Conservation (phyloP, 371 early-diverging fungal species). For the Quaeritorhiza haematococci region DNA sequence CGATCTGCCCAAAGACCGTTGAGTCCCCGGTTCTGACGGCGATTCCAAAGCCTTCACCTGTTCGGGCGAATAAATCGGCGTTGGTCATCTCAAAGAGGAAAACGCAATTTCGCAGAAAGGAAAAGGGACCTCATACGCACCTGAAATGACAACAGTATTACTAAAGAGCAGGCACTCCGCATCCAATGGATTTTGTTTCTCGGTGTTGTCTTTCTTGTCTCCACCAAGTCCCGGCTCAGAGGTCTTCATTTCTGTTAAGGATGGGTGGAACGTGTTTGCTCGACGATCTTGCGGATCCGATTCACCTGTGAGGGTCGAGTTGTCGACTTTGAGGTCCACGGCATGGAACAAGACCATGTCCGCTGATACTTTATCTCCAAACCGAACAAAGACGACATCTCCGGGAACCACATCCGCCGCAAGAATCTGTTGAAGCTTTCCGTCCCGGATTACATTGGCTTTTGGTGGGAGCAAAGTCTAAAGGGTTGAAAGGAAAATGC, state of each 20-base stretch:
- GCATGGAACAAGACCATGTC: conserved; percentile 36
- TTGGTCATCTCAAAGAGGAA: too few species aligned
- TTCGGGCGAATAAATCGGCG: neutral
- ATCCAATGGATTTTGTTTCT: conserved; percentile 40
- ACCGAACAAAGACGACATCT: conserved; percentile 38
- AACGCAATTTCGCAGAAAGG: too few species aligned
- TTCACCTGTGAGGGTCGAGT: conserved; percentile 47
- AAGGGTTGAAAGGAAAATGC: neutral
- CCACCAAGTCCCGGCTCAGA: too few species aligned
- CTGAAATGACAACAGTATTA: conserved; percentile 31
- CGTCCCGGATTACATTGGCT: conserved; percentile 15
- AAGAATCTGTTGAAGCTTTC: conserved; percentile 2
- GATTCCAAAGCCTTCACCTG: conserved; percentile 46
- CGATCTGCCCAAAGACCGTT: conserved; percentile 44
- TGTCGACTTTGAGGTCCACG: conserved; percentile 42
- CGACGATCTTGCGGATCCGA: conserved; percentile 54
- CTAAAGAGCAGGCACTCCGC: conserved; percentile 43
- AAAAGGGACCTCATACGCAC: too few species aligned
- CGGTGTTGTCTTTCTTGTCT: too few species aligned
- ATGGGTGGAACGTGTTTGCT: conserved; percentile 35
- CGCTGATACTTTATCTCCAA: conserved; percentile 50
- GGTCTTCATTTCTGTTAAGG: too few species aligned
- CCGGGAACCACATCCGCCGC: conserved; percentile 31
- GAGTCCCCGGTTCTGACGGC: conserved; percentile 42
- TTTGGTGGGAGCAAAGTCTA: conserved; percentile 27